Evolutionary conservation across 352 stramenopile species (phyloP), one percentile per base, ranked within the genome.

Genomic region (Phytophthora pini): DNA sequence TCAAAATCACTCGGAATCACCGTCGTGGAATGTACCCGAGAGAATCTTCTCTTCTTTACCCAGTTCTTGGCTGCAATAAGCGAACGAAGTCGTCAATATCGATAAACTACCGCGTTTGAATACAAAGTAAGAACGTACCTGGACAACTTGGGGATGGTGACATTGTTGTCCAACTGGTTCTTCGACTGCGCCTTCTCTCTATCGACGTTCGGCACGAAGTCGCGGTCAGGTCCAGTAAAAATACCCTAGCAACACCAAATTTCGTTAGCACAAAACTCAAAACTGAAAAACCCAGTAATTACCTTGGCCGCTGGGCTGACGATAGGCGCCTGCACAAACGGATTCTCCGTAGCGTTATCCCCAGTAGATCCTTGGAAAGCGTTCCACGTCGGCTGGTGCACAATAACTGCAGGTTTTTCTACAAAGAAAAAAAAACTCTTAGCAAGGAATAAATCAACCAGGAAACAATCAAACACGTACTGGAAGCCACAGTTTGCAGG

Each of bases 21-120:
- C 80, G 44, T 89, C 80, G 54, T 89, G 80, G 55, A 87, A 89
- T 27, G 78, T 87, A 31, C 80, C 80, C 15, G 72, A 75, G 31
- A 89, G 56, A 48, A 89, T 89, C 39, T 86, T 89, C 34, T 89
- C 80, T 69, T 89, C 80, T 54, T 89, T 89, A 38, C 74, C 75
- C 34, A 76, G 52, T 22, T 86, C 77, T 78, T 83, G 68, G 55
- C 69, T 82, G 45, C 17, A 56, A 24, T 17, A 24, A 34, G 2
- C n/a, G 15, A 43, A 20, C 5, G 7, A 43, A 9, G 13, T 22
- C 7, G 41, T 36, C 24, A 49, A 29, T 31, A 57, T 10, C 12
- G 31, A 20, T 40, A 54, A 51, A 47, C 24, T 40, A 56, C 49
- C 39, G 17, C 12, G 17, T 45, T 15, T 22, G 20, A 17, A 62